Evolutionary conservation across 208 protist species (phyloP).

Genomic region (Trypanosoma lewisi): DNA sequence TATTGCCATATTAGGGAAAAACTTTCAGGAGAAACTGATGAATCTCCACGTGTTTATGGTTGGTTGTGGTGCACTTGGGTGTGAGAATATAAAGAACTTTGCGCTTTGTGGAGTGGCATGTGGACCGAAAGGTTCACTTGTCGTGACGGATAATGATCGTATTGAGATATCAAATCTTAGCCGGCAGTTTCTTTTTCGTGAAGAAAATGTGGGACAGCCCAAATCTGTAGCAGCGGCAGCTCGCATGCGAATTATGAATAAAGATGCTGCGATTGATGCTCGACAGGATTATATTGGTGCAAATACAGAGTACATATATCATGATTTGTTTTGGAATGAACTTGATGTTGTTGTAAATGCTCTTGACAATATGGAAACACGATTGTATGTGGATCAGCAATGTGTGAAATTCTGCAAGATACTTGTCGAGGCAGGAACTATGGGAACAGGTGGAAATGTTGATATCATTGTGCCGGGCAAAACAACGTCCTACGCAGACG

Average conservation of each 20-base stretch:
- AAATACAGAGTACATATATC: constrained; percentile 95
- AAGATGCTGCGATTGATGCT: constrained; percentile 69
- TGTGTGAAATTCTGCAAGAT: constrained; percentile 97
- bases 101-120: constrained; percentile 98
- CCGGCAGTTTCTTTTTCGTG: constrained; percentile 99
- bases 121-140: constrained; percentile 73
- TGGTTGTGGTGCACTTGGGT: constrained; percentile 98
- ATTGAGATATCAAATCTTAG: constrained; percentile 99
- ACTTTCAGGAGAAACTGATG: constrained; percentile 59
- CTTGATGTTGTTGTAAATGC: constrained; percentile 98
- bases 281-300: constrained; percentile 92
- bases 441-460: constrained; percentile 98
- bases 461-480: constrained; percentile 97
- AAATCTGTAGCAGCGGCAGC: constrained; percentile 95
- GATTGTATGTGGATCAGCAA: constrained; percentile 94
- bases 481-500: constrained; percentile 98
- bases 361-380: constrained; percentile 99
- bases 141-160: constrained; percentile 99
- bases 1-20: constrained; percentile 75
- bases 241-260: constrained; percentile 96
- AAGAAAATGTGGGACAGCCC: constrained; percentile 94
- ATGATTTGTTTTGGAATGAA: constrained; percentile 95
- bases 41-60: constrained; percentile 93
- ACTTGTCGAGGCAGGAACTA: constrained; percentile 99
- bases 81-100: constrained; percentile 99